Base-by-base conservation (phyloP, 768 basidiomycete genomes). In the Serendipita indica region DNA sequence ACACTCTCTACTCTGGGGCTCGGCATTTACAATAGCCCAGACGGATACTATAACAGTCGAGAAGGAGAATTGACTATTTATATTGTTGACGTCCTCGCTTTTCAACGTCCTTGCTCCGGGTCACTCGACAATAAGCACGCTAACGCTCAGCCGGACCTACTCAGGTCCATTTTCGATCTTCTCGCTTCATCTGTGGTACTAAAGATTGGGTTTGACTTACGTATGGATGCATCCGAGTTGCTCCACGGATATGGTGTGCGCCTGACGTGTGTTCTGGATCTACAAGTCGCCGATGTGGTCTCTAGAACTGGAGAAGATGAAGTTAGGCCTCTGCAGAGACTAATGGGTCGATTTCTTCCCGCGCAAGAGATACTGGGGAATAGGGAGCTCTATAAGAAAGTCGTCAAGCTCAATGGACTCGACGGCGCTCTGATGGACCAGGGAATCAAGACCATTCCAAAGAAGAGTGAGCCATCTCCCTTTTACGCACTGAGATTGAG, bases 161-260 rank as follows among this genome's bases (percentile, higher is more conserved):
- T 54, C 7, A 16, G n/a, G n/a, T 28, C 49, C 7, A 54, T 54
- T 10, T 54, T 25, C n/a, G 49, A 54, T n/a, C 22, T 54, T 18
- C 10, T 54, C 4, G 16, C 22, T 33, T 30, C 22, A 16, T 18
- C 22, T 4, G 32, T 16, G 16, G 49, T 54, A 4, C 32, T 54
- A 18, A 54, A 54, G 32, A 30, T 54, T 28, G 49, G 22, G 32
- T 54, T 25, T 33, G 49, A 54, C 32, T 10, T 27, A 4, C 49
- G 49, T n/a, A 54, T 54, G 49, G 49, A 54, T 28, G 49, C 22
- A n/a, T 20, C 49, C 49, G 49, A 54, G 49, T 54, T 54, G n/a
- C 30, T 20, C 22, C 49, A 54, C 49, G 49, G 49, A 4, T 28
- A 54, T 30, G 25, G 49, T 18, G 49, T 54, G 22, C 12, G 32